Percentiles rank a stretch among this genome's conserved stretches.
phyloP scores from a whole-genome alignment of 2,329 filamentous ascomycete genomes.

The Tolypocladium sp. region DNA sequence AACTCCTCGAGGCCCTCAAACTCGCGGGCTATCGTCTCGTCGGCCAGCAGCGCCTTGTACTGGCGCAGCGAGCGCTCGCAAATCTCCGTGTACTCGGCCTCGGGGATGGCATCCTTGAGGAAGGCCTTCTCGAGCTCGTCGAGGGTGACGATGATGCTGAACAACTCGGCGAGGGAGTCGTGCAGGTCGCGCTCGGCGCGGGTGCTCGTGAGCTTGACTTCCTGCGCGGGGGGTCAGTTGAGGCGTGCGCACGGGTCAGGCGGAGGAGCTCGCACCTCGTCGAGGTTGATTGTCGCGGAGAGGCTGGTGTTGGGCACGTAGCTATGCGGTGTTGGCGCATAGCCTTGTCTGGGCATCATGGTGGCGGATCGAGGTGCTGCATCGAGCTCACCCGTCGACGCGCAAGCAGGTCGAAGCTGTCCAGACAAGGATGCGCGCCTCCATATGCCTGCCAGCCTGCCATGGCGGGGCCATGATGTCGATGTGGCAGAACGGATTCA shows the following conservation, averaged over 20 bases:
- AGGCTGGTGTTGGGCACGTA: conserved; percentile 80
- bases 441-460: neutral
- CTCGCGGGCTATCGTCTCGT: conserved; percentile 80
- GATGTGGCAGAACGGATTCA: conserved; percentile 23
- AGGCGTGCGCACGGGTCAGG: conserved; percentile 2
- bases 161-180: conserved; percentile 92
- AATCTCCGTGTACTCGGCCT: conserved; percentile 90
- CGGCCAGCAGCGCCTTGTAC: conserved; percentile 87
- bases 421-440: neutral
- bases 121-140: conserved; percentile 96
- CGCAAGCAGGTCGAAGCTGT: conserved; percentile 1
- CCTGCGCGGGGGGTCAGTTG: conserved; percentile 40
- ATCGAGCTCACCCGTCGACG: conserved; percentile 11
- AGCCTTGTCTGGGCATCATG: conserved; percentile 57
- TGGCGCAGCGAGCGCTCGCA: conserved; percentile 91
- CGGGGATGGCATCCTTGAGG: conserved; percentile 86
- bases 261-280: conserved; percentile 60
- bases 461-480: conserved; percentile 5
- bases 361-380: conserved; percentile 18
- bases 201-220: conserved; percentile 84
- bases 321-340: conserved; percentile 83
- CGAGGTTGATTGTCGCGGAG: conserved; percentile 84
- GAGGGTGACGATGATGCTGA: conserved; percentile 92
- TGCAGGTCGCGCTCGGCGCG: conserved; percentile 86
- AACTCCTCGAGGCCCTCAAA: conserved; percentile 88